These are phyloP conservation scores for Tolypocladium inflatum DNA, from an alignment of 2,329 filamentous ascomycete genomes.

Conservation along the genomic window DNA sequence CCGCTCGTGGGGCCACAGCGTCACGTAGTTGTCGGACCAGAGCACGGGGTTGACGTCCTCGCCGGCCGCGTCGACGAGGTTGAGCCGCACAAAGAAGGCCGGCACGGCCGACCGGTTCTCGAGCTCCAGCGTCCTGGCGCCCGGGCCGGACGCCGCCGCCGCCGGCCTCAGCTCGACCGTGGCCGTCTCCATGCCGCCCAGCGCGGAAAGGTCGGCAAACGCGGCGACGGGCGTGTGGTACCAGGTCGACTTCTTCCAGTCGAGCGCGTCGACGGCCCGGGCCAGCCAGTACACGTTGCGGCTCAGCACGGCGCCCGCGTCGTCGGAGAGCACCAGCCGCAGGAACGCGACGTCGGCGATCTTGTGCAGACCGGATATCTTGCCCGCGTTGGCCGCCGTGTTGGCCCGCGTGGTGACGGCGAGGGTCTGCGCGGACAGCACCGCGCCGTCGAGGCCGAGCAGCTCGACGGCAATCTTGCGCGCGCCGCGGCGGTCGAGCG, in stretches of 20 bases:
- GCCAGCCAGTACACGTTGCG: conserved; percentile 54
- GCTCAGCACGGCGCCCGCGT: conserved; percentile 27
- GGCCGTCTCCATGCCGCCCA: conserved; percentile 29
- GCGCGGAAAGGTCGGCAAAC: conserved; percentile 37
- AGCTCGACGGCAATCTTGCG: conserved; percentile 39
- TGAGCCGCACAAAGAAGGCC: conserved; percentile 47
- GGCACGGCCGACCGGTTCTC: conserved; percentile 43
- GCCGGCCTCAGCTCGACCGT: not conserved
- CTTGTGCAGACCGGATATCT: conserved; percentile 13
- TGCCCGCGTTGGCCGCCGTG: conserved; percentile 20
- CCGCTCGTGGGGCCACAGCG: conserved; percentile 47
- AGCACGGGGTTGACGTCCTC: conserved; percentile 39
- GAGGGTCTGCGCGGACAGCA: conserved; percentile 23
- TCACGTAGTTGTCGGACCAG: conserved; percentile 57
- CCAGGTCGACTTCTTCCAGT: conserved; percentile 50
- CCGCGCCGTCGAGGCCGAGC: conserved; percentile 35
- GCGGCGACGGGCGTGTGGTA: conserved; percentile 45
- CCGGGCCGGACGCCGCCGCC: not conserved
- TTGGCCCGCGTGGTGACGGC: conserved; percentile 32
- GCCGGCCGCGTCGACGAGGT: conserved; percentile 32
- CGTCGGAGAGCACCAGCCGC: conserved; percentile 34
- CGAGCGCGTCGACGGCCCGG: conserved; percentile 33
- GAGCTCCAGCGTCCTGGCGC: conserved; percentile 26
- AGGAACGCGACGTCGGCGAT: conserved; percentile 38
- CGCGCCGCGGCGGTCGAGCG: conserved; percentile 24